Conservation (phyloP, 2,329 filamentous ascomycete species). For the Cytospora leucostoma region DNA sequence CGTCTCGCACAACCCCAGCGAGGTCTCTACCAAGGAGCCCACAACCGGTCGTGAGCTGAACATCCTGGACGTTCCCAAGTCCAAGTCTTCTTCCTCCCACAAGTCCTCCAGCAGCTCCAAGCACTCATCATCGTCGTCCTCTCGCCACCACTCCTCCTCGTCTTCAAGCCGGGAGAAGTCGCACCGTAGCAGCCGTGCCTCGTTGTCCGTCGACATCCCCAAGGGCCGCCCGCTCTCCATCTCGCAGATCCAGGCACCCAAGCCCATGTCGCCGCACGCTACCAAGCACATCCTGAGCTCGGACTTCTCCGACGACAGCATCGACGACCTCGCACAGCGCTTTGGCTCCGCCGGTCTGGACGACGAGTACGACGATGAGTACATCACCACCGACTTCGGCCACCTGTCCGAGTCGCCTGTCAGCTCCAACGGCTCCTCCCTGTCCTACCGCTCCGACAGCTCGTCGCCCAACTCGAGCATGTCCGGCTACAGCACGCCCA, state of each 20-base stretch:
- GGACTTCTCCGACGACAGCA: slow-evolving; percentile 72
- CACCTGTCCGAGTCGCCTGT: slow-evolving; percentile 55
- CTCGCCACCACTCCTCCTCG: slow-evolving; percentile 41
- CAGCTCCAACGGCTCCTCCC: slow-evolving; percentile 58
- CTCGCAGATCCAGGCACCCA: slow-evolving; percentile 87
- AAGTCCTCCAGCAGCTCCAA: slow-evolving; percentile 47
- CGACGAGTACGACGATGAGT: slow-evolving; percentile 53
- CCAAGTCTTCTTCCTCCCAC: slow-evolving; percentile 45
- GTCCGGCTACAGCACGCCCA: slow-evolving; percentile 77
- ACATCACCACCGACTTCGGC: slow-evolving; percentile 57
- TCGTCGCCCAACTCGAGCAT: slow-evolving; percentile 72
- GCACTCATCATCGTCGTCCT: slow-evolving; percentile 49
- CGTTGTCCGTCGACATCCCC: slow-evolving; percentile 67
- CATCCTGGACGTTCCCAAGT: slow-evolving; percentile 86
- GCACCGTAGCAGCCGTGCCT: slow-evolving; percentile 46
- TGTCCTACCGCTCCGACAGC: slow-evolving; percentile 73
- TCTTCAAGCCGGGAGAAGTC: slow-evolving; percentile 40
- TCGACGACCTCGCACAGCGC: slow-evolving; percentile 78
- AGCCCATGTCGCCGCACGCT: slow-evolving; percentile 84
- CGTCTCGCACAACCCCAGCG: slow-evolving; percentile 91
- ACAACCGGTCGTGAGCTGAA: slow-evolving; percentile 97
- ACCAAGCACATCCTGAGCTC: slow-evolving; percentile 83
- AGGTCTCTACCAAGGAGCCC: slow-evolving; percentile 86
- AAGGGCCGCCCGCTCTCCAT: slow-evolving; percentile 87
- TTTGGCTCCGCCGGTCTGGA: slow-evolving; percentile 65